A percentile compares a stretch with the other conserved stretches of the same genome.
Evolutionary conservation across 2,329 filamentous ascomycete genomes (phyloP).

Genomic region (Zymoseptoria brevis): DNA sequence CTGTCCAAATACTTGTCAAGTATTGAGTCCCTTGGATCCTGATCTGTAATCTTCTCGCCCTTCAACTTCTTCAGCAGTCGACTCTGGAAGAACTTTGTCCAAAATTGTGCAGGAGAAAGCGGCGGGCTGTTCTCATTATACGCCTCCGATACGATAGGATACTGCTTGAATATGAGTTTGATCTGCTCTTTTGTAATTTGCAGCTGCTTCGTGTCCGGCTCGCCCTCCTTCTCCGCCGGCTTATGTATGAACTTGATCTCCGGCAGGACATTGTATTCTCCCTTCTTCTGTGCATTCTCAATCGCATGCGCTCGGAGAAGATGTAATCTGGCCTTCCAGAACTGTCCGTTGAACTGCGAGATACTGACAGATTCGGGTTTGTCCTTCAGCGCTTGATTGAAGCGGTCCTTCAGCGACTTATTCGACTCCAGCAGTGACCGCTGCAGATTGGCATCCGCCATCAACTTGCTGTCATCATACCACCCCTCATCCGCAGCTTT

Average conservation of each 20-base stretch:
- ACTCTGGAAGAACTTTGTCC: slow-evolving; percentile 89
- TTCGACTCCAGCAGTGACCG: slow-evolving; percentile 81
- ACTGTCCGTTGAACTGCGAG: slow-evolving; percentile 78
- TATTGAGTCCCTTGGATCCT: slow-evolving; percentile 66
- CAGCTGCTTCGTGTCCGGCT: slow-evolving; percentile 62
- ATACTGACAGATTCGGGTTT: slow-evolving; percentile 79
- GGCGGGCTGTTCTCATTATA: slow-evolving; percentile 71
- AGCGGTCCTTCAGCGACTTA: slow-evolving; percentile 64
- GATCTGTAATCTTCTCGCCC: slow-evolving; percentile 75
- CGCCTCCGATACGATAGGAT: slow-evolving; percentile 79
- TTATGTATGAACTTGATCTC: slow-evolving; percentile 57
- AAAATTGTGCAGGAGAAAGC: slow-evolving; percentile 72
- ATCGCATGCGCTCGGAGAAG: slow-evolving; percentile 84
- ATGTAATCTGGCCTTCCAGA: slow-evolving; percentile 85
- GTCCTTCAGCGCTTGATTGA: slow-evolving; percentile 72
- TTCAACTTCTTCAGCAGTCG: slow-evolving; percentile 83
- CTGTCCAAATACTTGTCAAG: slow-evolving; percentile 79
- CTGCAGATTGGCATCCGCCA: slow-evolving; percentile 72
- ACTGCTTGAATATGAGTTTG: slow-evolving; percentile 84
- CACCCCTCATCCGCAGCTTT: slow-evolving; percentile 48
- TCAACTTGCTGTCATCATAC: slow-evolving; percentile 75
- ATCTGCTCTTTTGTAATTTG: slow-evolving; percentile 89
- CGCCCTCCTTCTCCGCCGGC: slow-evolving; percentile 43
- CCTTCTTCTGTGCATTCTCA: slow-evolving; percentile 75
- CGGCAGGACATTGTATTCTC: slow-evolving; percentile 88